Base-by-base conservation (phyloP, 148 eudicot genomes). In the Pharnaceum exiguum region DNA sequence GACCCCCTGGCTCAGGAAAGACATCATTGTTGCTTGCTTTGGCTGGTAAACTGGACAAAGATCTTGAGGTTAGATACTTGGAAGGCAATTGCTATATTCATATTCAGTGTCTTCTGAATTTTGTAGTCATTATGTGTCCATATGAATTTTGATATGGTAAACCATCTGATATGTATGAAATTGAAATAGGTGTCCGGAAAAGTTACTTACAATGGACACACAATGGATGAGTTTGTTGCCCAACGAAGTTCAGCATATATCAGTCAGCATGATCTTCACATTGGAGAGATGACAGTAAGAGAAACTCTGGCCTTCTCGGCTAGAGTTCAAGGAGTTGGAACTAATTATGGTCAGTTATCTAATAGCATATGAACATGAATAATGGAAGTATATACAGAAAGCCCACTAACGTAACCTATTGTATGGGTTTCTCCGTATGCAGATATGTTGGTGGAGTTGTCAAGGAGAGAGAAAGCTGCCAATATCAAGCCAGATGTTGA, bases 1-100 rank as follows among this genome's bases (percentile, higher is more conserved):
- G 97, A 6, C 97, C 95, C 16, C 97, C 97, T 18, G 77, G 85
- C 25, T 87, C 95, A 4, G 97, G 97, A 15, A 90, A 90, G 68
- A 90, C 95, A 0, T 76, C 97, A 10, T 63, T 90, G 68, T 65
- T 90, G 49, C 67, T 80, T 23, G 87, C 95, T 28, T 75, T 90
- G 73, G 97, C 97, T 10, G 95, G 95, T 51, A 87, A 78, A 71
- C 95, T 90, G 10, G 76, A 65, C 47, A 51, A 65, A 27, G 82
- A 80, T 65, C 69, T 87, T 19, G 69, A 84, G 79, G 91, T 74
- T 17, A 11, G 65, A 50, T 38, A 12, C 33, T 27, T 43, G 3
- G 12, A 46, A 30, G 32, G 1, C 32, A 12, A 35, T 2, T 60
- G 51, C 50, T 32, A 32, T 27, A 8, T 24, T 25, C 15, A 1